Evolutionary conservation across 208 protist species (phyloP), one percentile per base, ranked within the genome.

Genomic region (Acanthamoeba lenticulata): DNA sequence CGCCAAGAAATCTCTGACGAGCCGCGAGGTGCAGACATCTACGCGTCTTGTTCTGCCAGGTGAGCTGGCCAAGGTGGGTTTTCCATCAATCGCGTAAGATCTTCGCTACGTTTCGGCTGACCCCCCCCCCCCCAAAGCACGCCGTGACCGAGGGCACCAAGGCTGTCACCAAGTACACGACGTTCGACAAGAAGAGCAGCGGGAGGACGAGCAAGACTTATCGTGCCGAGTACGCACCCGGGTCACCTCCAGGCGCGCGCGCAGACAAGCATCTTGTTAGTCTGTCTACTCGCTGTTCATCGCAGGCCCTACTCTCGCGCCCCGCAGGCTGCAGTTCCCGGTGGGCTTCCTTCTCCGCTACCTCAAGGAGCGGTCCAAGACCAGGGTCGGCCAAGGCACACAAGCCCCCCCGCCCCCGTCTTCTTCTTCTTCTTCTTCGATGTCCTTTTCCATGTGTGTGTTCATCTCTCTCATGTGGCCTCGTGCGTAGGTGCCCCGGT

Each of bases 61-160:
- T 90, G 99, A 99, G 95, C 97, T 99, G 24, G 98, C 99, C 49
- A 99, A 99, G 97, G 67, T 77, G 42, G 99, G 99, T 94, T 99
- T 99, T 88, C 99, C 11, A 60, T 60, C 15, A 27, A 21, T 21
- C 11, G 11, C 15, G 52, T 21, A 11, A 27, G 99, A 99, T 95
- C 97, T 99, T 27, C 98, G n/a, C n/a, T n/a, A n/a, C n/a, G n/a
- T n/a, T n/a, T n/a, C n/a, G n/a, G n/a, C n/a, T n/a, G n/a, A n/a
- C n/a, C n/a, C n/a, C 45, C 15, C 15, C 45, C 27, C 52, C 15
- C 15, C 52, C 99, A 38, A 99, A 99, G 97, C 99, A 99, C 94
- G 99, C 99, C 90, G 99, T 99, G 96, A 99, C 98, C 55, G 99
- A 99, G 97, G 99, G 99, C 62, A 99, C 99, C 65, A 99, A 99